A percentile compares a stretch with the other conserved stretches of the same genome.
Conservation (phyloP, 139 green algal genomes). For the Eudorina sp. region DNA sequence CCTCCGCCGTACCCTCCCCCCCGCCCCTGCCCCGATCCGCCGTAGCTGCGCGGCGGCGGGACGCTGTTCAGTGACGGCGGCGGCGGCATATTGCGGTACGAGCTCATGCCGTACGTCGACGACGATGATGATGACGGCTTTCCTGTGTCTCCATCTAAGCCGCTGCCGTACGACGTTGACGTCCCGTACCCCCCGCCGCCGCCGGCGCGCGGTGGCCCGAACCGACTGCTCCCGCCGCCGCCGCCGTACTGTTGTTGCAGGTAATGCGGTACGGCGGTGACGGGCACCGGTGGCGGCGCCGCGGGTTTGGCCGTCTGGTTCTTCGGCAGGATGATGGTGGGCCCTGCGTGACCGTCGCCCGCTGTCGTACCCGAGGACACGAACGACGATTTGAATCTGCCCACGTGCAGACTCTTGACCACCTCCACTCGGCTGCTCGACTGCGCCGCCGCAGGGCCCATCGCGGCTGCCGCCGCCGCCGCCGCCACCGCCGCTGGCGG, state of each 20-base stretch:
- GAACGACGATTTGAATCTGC: constrained; percentile 70
- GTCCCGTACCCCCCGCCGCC: neutral
- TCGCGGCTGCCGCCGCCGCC: neutral
- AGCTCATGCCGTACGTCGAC: neutral
- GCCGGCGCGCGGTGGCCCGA: constrained; percentile 17
- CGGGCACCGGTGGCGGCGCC: constrained; percentile 71
- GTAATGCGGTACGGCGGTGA: constrained; percentile 76
- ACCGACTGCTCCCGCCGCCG: constrained; percentile 22
- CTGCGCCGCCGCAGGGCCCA: neutral
- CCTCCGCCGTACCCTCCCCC: neutral
- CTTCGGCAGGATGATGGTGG: constrained; percentile 80
- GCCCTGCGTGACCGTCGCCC: constrained; percentile 59
- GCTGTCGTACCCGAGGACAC: constrained; percentile 76
- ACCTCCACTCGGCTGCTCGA: constrained; percentile 29
- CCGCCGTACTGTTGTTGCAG: constrained; percentile 54
- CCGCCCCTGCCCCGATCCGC: constrained; percentile 44
- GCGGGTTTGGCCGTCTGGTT: constrained; percentile 11
- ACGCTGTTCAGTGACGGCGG: constrained; percentile 30
- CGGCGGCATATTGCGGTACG: constrained; percentile 42
- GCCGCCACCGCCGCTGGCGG: neutral
- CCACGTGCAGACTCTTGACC: constrained; percentile 57
- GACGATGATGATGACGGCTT: neutral
- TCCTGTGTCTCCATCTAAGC: neutral
- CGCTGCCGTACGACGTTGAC: neutral
- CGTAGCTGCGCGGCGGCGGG: constrained; percentile 1